A percentile compares a stretch with the other conserved stretches of the same genome.
These are phyloP conservation scores for Sclerotinia minor DNA, from an alignment of 2,329 filamentous ascomycete species.

Conservation along the genomic window DNA sequence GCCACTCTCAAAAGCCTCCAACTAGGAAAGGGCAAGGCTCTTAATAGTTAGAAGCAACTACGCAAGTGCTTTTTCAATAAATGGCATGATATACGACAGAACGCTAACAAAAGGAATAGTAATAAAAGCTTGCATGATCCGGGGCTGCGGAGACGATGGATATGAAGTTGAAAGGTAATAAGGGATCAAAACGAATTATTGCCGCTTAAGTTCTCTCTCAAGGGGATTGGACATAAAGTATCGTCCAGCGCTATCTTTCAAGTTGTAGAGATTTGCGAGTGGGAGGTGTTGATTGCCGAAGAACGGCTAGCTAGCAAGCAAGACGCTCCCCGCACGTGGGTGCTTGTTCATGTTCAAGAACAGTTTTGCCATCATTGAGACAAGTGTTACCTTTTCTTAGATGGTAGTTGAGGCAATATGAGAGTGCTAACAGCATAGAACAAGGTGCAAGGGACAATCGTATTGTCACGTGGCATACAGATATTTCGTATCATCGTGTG, in stretches of 20 bases:
- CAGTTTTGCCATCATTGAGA: background rate
- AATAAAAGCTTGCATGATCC: background rate
- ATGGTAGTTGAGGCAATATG: no score
- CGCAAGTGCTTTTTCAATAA: background rate
- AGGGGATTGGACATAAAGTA: background rate
- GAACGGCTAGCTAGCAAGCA: background rate
- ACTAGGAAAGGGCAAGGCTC: background rate
- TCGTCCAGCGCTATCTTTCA: background rate
- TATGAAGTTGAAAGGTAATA: background rate
- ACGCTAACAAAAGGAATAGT: background rate
- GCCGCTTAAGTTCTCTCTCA: no score
- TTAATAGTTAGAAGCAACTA: no score
- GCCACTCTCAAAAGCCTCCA: background rate
- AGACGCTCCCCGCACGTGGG: background rate
- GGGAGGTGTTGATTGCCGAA: background rate
- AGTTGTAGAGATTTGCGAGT: background rate
- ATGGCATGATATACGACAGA: background rate
- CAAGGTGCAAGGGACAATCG: no score
- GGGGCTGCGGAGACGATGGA: background rate
- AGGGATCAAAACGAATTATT: background rate
- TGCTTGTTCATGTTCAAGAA: background rate
- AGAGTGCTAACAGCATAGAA: no score
- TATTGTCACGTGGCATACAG: no score
- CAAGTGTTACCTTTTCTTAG: background rate
- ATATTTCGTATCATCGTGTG: no score